Conservation (phyloP, 768 basidiomycete species). For the Tricholoma sp. region DNA sequence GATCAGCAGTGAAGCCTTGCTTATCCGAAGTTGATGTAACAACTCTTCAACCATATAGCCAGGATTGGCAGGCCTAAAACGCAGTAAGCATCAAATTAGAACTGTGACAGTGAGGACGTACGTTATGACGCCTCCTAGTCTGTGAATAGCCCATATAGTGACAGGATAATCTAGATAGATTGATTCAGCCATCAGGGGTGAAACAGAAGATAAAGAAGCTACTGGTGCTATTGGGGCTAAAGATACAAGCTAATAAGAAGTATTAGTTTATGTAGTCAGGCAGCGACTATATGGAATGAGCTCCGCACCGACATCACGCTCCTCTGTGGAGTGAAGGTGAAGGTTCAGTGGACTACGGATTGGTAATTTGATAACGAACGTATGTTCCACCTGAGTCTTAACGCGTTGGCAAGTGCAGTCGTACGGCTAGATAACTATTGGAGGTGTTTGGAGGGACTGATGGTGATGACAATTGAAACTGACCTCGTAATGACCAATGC, state of each 20-base stretch:
- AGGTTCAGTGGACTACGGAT: neutral
- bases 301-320: constrained; percentile 46
- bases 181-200: neutral
- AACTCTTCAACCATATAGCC: constrained; percentile 54
- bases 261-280: neutral
- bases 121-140: constrained; percentile 55
- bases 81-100: constrained; percentile 11
- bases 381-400: constrained; percentile 43
- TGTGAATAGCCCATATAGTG: constrained; percentile 56
- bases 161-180: constrained; percentile 44
- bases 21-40: constrained; percentile 46
- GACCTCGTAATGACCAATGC: constrained; percentile 44
- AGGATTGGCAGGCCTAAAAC: constrained; percentile 57
- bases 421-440: constrained; percentile 38
- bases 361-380: constrained; percentile 25
- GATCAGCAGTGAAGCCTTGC: constrained; percentile 44
- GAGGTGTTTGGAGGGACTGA: neutral
- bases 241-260: constrained; percentile 45
- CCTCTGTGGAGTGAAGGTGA: constrained; percentile 27
- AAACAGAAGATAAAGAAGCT: constrained; percentile 8
- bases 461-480: constrained; percentile 5
- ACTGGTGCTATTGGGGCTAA: constrained; percentile 64
- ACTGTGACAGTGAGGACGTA: constrained; percentile 20
- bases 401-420: constrained; percentile 48
- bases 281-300: neutral